A percentile compares a stretch with the other conserved stretches of the same genome.
Evolutionary conservation across 1,139 yeast genomes (phyloP).

Genomic region (Blastobotrys proliferans): DNA sequence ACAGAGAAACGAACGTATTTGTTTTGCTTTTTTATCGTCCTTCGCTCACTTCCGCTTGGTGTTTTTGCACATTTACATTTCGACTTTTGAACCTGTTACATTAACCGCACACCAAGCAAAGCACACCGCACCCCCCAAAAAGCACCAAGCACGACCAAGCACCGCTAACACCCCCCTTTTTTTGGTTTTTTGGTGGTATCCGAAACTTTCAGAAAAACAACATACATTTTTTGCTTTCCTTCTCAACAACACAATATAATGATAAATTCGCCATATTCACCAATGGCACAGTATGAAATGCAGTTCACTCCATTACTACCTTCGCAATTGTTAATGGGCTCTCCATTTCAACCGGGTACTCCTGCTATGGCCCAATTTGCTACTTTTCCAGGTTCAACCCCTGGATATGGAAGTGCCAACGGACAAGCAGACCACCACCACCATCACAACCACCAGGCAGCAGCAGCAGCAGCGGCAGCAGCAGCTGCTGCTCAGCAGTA

Average conservation of each 20-base stretch:
- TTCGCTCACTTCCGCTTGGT: neutral
- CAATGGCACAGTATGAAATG: constrained; percentile 35
- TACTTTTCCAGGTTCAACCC: constrained; percentile 29
- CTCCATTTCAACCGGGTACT: constrained; percentile 56
- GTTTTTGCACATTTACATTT: constrained; percentile 2
- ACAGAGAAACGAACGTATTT: neutral
- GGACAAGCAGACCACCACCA: constrained; percentile 13
- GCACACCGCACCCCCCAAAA: neutral
- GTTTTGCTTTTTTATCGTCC: neutral
- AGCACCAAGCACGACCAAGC: neutral
- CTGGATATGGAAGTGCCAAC: constrained; percentile 8
- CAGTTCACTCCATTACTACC: constrained; percentile 59
- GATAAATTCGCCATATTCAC: constrained; percentile 19
- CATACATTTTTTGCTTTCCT: neutral
- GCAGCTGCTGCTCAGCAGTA: constrained; percentile 13
- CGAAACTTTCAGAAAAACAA: neutral
- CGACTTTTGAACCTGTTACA: neutral
- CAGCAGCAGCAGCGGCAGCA: neutral
- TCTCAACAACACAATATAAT: constrained; percentile 1
- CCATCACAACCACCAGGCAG: neutral
- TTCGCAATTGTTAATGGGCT: constrained; percentile 58
- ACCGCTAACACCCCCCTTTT: neutral
- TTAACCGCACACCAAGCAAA: neutral
- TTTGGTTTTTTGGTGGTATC: neutral
- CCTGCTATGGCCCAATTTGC: constrained; percentile 32